phyloP scores from a whole-genome alignment of 2,329 filamentous ascomycete genomes.

The Epichloe gansuensis region DNA sequence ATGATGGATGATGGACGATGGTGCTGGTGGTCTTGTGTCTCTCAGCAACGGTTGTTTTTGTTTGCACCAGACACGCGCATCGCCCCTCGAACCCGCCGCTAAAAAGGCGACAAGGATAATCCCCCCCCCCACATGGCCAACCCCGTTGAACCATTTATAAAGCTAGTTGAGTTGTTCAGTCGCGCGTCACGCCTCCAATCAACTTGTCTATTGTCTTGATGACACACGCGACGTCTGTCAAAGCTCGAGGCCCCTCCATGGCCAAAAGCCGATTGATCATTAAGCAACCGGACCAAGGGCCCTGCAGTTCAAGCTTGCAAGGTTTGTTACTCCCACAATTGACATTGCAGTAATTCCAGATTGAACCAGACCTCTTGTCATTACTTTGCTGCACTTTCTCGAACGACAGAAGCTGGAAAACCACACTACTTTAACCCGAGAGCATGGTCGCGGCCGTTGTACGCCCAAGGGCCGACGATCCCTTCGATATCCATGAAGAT shows the following conservation, averaged over 20 bases:
- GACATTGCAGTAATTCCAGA: not conserved
- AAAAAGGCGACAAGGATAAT: too few species aligned
- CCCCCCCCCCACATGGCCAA: too few species aligned
- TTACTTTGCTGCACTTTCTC: too few species aligned
- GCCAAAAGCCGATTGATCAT: not conserved
- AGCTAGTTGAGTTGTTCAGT: not conserved
- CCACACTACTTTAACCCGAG: not conserved
- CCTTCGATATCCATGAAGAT: slow-evolving; percentile 39
- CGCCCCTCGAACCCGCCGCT: not conserved
- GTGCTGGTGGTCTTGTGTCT: slow-evolving; percentile 2
- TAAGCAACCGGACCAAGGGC: not conserved
- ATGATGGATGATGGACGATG: not conserved
- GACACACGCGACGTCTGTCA: not conserved
- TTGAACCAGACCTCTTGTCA: too few species aligned
- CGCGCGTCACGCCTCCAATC: slow-evolving; percentile 1
- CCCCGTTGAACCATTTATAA: too few species aligned
- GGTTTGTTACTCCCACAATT: not conserved
- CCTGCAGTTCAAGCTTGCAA: not conserved
- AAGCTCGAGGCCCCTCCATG: not conserved
- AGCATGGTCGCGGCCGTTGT: slow-evolving; percentile 4
- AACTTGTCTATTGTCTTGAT: not conserved
- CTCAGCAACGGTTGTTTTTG: slow-evolving; percentile 18
- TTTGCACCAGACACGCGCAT: slow-evolving; percentile 12
- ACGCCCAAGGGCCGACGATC: slow-evolving; percentile 16
- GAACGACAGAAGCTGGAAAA: not conserved